A percentile compares a stretch with the other conserved stretches of the same genome.
Evolutionary conservation across 345 rosid genomes (phyloP).

Genomic region (Bruguiera gymnorhiza): DNA sequence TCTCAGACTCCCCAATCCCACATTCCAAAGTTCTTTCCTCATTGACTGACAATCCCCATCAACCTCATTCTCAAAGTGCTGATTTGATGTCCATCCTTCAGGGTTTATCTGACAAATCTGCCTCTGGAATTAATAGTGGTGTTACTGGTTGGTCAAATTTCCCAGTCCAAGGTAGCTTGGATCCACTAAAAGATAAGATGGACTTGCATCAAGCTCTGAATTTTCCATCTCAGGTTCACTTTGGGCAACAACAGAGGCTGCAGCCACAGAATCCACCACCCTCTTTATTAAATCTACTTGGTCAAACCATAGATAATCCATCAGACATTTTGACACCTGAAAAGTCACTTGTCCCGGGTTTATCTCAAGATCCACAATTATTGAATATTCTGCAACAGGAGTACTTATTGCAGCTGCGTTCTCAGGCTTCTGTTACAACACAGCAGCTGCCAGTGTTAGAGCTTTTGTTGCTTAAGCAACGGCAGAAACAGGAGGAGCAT

Average conservation of each 20-base stretch:
- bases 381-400: constrained; percentile 81
- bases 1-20: constrained; percentile 36
- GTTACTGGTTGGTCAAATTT: constrained; percentile 60
- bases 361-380: constrained; percentile 69
- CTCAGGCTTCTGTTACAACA: constrained; percentile 57
- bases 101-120: constrained; percentile 61
- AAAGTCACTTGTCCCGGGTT: constrained; percentile 46
- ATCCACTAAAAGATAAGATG: constrained; percentile 55
- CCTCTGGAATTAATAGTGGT: constrained; percentile 47
- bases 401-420: constrained; percentile 59
- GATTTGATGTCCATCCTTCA: constrained; percentile 71
- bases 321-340: constrained; percentile 53
- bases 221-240: constrained; percentile 57
- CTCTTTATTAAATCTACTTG: constrained; percentile 53
- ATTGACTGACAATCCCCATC: constrained; percentile 38
- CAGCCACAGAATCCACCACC: constrained; percentile 47
- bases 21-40: constrained; percentile 38
- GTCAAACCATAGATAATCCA: constrained; percentile 61
- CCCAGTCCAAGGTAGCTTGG: constrained; percentile 44
- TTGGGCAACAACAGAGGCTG: constrained; percentile 75
- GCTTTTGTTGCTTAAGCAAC: constrained; percentile 66
- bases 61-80: constrained; percentile 60
- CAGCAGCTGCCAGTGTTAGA: constrained; percentile 71
- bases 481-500: constrained; percentile 80
- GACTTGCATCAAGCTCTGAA: constrained; percentile 52